phyloP scores from a whole-genome alignment of 805 yeast genomes.

The Saccharomyces eubayanus region DNA sequence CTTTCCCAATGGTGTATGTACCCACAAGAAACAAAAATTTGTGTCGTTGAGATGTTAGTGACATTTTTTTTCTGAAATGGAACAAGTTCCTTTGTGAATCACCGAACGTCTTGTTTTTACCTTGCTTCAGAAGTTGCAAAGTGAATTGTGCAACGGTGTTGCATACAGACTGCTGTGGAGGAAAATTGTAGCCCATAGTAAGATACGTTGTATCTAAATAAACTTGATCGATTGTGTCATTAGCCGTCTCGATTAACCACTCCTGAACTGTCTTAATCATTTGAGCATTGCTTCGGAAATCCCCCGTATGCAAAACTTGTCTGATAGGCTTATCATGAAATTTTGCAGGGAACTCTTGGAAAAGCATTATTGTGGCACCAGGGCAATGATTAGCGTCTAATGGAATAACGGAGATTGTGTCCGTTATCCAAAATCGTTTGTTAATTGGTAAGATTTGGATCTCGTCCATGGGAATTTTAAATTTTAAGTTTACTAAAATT shows the following conservation, averaged over 20 bases:
- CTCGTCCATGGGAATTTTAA: conserved; percentile 38
- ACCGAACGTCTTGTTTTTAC: conserved; percentile 13
- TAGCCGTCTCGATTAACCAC: not conserved
- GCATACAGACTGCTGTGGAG: conserved; percentile 66
- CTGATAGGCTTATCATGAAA: conserved; percentile 4
- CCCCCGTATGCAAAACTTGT: conserved; percentile 75
- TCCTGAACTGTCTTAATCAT: conserved; percentile 35
- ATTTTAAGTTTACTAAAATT: conserved; percentile 43
- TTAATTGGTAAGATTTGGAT: conserved; percentile 39
- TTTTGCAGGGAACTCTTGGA: conserved; percentile 35
- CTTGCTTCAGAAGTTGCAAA: conserved; percentile 31
- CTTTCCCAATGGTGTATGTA: conserved; percentile 89
- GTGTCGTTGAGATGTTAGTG: not conserved
- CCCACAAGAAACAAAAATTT: conserved; percentile 48
- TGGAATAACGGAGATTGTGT: conserved; percentile 46
- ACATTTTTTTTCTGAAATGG: not conserved
- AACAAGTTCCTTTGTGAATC: conserved; percentile 15
- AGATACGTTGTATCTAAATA: conserved; percentile 90
- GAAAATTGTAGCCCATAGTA: conserved; percentile 66
- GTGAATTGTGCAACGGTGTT: conserved; percentile 49
- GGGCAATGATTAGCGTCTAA: conserved; percentile 95
- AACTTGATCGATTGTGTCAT: conserved; percentile 42
- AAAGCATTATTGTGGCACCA: conserved; percentile 77
- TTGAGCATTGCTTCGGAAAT: conserved; percentile 61
- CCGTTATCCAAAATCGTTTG: conserved; percentile 32